Percentiles rank a stretch among this genome's conserved stretches.
phyloP scores from a whole-genome alignment of 768 basidiomycete genomes.

The Gloeophyllum trabeum region DNA sequence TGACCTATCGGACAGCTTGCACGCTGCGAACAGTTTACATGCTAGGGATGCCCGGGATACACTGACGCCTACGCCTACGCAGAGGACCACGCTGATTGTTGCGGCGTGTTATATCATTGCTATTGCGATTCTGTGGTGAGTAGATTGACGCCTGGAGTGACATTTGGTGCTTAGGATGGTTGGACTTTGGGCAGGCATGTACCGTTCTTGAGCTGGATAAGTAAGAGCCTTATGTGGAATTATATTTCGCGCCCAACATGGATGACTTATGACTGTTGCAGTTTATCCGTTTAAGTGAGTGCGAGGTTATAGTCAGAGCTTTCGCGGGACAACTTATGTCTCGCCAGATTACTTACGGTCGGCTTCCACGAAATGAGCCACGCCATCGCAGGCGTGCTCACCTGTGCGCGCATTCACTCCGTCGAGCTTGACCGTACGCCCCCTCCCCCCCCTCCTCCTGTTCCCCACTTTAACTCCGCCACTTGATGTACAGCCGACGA shows the following conservation, averaged over 20 bases:
- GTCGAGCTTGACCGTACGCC: constrained; percentile 79
- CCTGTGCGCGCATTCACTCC: constrained; percentile 78
- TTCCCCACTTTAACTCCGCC: background rate
- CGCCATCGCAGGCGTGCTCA: constrained; percentile 68
- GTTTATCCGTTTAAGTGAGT: constrained; percentile 89
- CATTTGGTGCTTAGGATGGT: constrained; percentile 4
- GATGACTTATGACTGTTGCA: constrained; percentile 15
- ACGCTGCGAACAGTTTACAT: too few species aligned
- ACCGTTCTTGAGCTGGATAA: constrained; percentile 57
- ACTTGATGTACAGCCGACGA: constrained; percentile 56
- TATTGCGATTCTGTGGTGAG: constrained; percentile 76
- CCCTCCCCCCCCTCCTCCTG: background rate
- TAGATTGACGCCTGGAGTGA: background rate
- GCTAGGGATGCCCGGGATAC: too few species aligned
- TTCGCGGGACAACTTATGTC: background rate
- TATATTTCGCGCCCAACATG: background rate
- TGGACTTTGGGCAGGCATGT: constrained; percentile 63
- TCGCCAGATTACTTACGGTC: constrained; percentile 61
- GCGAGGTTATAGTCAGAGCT: background rate
- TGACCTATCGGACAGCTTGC: too few species aligned
- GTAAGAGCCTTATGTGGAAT: constrained; percentile 31
- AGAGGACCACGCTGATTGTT: constrained; percentile 67
- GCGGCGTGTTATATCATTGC: constrained; percentile 64
- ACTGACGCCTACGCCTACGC: constrained; percentile 66
- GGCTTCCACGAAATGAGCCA: constrained; percentile 95